Conservation (phyloP, 2,329 filamentous ascomycete species). For the Cercospora nicotianae region DNA sequence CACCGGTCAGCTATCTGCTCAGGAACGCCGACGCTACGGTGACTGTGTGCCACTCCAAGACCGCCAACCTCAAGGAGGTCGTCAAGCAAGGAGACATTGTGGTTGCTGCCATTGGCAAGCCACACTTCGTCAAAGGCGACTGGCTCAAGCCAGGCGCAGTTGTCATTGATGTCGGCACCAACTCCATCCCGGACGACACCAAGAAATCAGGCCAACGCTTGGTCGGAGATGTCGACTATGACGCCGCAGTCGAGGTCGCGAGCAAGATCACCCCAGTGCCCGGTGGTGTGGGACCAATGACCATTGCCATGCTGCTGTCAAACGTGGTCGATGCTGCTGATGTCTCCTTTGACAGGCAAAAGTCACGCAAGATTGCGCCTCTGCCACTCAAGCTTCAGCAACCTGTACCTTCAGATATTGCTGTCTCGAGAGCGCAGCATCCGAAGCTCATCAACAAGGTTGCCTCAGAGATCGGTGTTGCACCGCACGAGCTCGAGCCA, state of each 20-base stretch:
- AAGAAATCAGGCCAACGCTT: constrained; percentile 92
- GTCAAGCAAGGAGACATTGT: constrained; percentile 85
- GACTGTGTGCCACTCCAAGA: constrained; percentile 92
- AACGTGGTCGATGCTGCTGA: constrained; percentile 89
- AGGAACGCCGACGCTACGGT: constrained; percentile 96
- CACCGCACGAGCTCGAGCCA: constrained; percentile 84
- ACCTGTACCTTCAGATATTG: constrained; percentile 94
- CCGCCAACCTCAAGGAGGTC: constrained; percentile 68
- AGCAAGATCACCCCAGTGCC: constrained; percentile 95
- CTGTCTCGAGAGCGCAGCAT: constrained; percentile 80
- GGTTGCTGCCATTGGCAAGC: constrained; percentile 85
- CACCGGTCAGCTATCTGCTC: constrained; percentile 91
- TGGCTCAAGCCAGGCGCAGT: constrained; percentile 95
- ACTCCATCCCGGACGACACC: constrained; percentile 83
- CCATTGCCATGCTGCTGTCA: constrained; percentile 94
- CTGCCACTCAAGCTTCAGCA: constrained; percentile 76
- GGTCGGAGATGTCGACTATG: constrained; percentile 93
- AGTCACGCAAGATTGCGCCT: constrained; percentile 73
- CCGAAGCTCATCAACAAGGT: constrained; percentile 89
- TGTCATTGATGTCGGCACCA: constrained; percentile 96
- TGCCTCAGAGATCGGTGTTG: constrained; percentile 83
- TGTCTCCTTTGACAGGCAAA: constrained; percentile 78
- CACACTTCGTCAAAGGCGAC: constrained; percentile 86
- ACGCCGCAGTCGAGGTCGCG: constrained; percentile 78
- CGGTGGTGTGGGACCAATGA: constrained; percentile 97